Evolutionary conservation across 768 basidiomycete species (phyloP).

Genomic region (Mycena leptocephala): DNA sequence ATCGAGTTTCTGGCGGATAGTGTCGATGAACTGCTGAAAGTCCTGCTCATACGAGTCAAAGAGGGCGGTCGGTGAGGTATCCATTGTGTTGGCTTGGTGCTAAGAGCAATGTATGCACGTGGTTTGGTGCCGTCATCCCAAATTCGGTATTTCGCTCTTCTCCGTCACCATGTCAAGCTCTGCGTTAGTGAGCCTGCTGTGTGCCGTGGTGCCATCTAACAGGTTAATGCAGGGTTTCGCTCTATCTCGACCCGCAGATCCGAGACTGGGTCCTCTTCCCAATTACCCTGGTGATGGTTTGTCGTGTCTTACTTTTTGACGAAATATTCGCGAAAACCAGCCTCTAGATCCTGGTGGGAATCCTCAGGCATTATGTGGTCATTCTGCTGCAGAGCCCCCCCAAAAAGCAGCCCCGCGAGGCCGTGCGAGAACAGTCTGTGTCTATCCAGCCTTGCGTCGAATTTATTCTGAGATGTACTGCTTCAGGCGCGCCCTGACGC

Average conservation of each 20-base stretch:
- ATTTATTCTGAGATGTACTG: background rate
- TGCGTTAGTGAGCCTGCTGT: conserved; percentile 54
- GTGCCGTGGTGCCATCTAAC: background rate
- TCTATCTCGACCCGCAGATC: conserved; percentile 95
- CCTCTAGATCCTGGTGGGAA: conserved; percentile 89
- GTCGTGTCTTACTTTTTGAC: conserved; percentile 41
- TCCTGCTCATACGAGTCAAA: conserved; percentile 96
- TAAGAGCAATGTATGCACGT: conserved; percentile 20
- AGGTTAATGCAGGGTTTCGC: conserved; percentile 57
- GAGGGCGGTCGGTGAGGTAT: conserved; percentile 87
- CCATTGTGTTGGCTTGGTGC: conserved; percentile 66
- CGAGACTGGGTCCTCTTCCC: conserved; percentile 96
- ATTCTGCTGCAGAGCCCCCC: conserved; percentile 88
- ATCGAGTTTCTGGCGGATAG: conserved; percentile 85
- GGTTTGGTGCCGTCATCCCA: conserved; percentile 1
- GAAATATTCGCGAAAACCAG: conserved; percentile 2
- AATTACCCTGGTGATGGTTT: conserved; percentile 96
- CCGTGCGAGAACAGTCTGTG: conserved; percentile 91
- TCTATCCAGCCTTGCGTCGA: conserved; percentile 3
- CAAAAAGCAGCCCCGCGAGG: conserved; percentile 83
- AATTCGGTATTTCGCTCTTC: background rate
- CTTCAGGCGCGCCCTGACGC: conserved; percentile 80
- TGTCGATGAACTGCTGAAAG: conserved; percentile 86
- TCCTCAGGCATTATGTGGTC: conserved; percentile 94
- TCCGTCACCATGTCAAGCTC: conserved; percentile 58